phyloP scores from a whole-genome alignment of 2,329 filamentous ascomycete genomes.

The Pseudocercospora crystallina region DNA sequence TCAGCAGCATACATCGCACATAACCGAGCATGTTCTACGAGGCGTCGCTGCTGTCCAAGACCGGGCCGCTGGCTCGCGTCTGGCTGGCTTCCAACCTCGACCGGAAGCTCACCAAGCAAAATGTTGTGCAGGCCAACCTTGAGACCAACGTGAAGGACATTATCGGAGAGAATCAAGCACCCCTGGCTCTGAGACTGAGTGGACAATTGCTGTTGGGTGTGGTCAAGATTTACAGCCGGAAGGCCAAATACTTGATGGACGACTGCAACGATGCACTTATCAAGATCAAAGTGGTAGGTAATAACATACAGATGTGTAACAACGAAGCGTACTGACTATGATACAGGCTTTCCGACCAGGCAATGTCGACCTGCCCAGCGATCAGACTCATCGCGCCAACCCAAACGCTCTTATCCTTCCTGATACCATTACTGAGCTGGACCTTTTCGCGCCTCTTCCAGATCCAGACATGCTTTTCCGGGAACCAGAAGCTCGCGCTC shows the following conservation, averaged over 20 bases:
- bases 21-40: constrained; percentile 83
- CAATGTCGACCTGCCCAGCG: constrained; percentile 91
- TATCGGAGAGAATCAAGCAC: constrained; percentile 87
- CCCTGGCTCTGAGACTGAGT: constrained; percentile 89
- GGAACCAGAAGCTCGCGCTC: constrained; percentile 29
- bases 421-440: constrained; percentile 89
- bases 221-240: constrained; percentile 94
- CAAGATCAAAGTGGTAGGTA: constrained; percentile 93
- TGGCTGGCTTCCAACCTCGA: constrained; percentile 98
- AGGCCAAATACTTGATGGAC: constrained; percentile 92
- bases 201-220: constrained; percentile 93
- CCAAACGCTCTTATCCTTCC: constrained; percentile 85
- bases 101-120: constrained; percentile 96
- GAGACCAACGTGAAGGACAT: constrained; percentile 94
- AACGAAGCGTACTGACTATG: background rate
- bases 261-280: constrained; percentile 96
- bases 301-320: background rate
- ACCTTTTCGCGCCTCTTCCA: constrained; percentile 74
- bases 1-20: constrained; percentile 8
- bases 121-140: constrained; percentile 91
- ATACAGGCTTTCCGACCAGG: constrained; percentile 86
- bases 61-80: constrained; percentile 91
- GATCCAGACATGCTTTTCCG: constrained; percentile 78
- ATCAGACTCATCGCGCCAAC: constrained; percentile 71
- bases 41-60: constrained; percentile 92